phyloP scores from a whole-genome alignment of 352 stramenopile species.

The Phytophthora rubi region DNA sequence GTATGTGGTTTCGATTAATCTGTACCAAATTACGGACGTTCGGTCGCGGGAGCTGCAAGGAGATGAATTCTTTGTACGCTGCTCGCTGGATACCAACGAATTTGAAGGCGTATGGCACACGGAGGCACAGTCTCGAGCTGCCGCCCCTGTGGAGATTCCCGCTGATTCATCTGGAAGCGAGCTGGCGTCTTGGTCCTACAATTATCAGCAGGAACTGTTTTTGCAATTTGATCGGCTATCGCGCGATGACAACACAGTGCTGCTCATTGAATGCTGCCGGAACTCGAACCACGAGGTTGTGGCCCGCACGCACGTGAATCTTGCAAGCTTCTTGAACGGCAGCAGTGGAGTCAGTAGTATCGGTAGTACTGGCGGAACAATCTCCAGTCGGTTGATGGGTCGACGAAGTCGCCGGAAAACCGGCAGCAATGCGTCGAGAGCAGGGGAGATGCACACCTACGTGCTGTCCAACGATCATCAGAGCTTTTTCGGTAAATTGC shows the following conservation, averaged over 20 bases:
- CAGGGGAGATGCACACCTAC: constrained; percentile 62
- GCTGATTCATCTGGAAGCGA: constrained; percentile 25
- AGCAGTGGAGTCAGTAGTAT: constrained; percentile 19
- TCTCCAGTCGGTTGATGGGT: constrained; percentile 33
- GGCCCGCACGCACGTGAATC: constrained; percentile 82
- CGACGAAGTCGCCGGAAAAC: constrained; percentile 36
- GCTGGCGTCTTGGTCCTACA: constrained; percentile 55
- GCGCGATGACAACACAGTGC: constrained; percentile 84
- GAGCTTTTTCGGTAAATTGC: constrained; percentile 85
- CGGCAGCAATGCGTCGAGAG: constrained; percentile 24
- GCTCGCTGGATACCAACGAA: constrained; percentile 84
- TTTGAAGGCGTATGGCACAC: constrained; percentile 88
- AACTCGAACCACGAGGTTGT: constrained; percentile 78
- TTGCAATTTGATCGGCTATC: constrained; percentile 86
- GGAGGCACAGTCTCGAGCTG: constrained; percentile 72
- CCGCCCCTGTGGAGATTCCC: constrained; percentile 44
- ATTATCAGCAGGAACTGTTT: constrained; percentile 84
- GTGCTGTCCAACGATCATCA: constrained; percentile 85
- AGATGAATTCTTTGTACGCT: constrained; percentile 84
- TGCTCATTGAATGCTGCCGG: constrained; percentile 85
- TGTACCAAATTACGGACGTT: constrained; percentile 74
- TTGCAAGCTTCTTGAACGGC: constrained; percentile 81
- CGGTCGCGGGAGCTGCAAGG: constrained; percentile 59
- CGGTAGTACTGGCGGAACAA: constrained; percentile 20
- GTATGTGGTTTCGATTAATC: constrained; percentile 77